These are phyloP conservation scores for Cordyceps cateniannulata DNA, from an alignment of 2,329 filamentous ascomycete genomes.

Conservation along the genomic window DNA sequence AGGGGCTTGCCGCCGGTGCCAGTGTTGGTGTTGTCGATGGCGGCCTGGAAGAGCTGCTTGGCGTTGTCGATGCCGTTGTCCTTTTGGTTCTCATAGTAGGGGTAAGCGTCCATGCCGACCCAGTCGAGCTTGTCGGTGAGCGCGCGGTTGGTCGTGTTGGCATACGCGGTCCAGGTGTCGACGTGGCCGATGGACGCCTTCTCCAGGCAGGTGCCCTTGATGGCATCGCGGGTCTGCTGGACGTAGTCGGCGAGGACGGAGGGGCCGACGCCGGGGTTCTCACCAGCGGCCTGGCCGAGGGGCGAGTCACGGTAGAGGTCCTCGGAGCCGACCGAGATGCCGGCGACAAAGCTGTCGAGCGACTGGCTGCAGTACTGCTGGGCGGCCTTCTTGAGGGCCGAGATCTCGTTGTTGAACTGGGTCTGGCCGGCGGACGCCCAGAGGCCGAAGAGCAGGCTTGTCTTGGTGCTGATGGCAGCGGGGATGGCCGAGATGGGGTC, in stretches of 20 bases:
- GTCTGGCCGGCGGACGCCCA: slow-evolving; percentile 68
- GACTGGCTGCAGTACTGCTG: slow-evolving; percentile 54
- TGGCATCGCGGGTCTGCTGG: slow-evolving; percentile 54
- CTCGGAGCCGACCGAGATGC: slow-evolving; percentile 82
- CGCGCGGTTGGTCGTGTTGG: slow-evolving; percentile 63
- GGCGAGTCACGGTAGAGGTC: slow-evolving; percentile 76
- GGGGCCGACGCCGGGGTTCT: slow-evolving; percentile 58
- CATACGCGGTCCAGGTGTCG: slow-evolving; percentile 80
- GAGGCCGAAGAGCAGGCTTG: slow-evolving; percentile 71
- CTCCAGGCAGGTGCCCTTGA: slow-evolving; percentile 55
- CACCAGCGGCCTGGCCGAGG: slow-evolving; percentile 57
- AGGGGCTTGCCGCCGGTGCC: slow-evolving; percentile 62
- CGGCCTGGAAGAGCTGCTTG: slow-evolving; percentile 60
- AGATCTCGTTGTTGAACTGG: slow-evolving; percentile 64
- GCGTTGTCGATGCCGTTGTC: slow-evolving; percentile 59
- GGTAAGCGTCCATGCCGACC: slow-evolving; percentile 80
- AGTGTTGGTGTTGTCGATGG: slow-evolving; percentile 52
- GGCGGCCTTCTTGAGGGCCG: slow-evolving; percentile 65
- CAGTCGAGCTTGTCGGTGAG: slow-evolving; percentile 69
- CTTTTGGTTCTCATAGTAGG: slow-evolving; percentile 69
- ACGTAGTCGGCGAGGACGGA: slow-evolving; percentile 63
- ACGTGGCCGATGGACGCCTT: slow-evolving; percentile 68
- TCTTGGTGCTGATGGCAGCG: slow-evolving; percentile 75
- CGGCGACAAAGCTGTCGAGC: slow-evolving; percentile 62
- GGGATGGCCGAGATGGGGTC: slow-evolving; percentile 67